Conservation (phyloP, 208 protist genomes). For the Novymonas esmeraldas region DNA sequence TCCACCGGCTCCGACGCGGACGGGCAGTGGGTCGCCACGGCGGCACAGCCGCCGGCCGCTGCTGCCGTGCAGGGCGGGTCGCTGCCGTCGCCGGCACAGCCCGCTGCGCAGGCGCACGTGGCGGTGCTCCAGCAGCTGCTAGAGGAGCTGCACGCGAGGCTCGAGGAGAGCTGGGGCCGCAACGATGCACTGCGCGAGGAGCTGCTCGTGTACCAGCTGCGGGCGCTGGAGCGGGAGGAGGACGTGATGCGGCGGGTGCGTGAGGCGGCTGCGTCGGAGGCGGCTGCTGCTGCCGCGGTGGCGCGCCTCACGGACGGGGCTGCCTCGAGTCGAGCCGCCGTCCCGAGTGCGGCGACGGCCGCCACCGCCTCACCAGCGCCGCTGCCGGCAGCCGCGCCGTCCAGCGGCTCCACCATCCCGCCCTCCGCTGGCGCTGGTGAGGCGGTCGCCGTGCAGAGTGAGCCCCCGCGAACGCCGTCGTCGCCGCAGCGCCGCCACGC, state of each 20-base stretch:
- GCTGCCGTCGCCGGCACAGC: too few relatives aligned
- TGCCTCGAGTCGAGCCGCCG: too few relatives aligned
- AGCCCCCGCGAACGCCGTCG: background rate
- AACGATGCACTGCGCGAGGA: constrained; percentile 37
- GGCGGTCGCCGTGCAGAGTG: background rate
- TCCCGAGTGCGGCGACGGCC: too few relatives aligned
- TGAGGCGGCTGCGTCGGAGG: constrained; percentile 2
- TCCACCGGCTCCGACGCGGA: background rate
- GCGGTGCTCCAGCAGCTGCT: constrained; percentile 23
- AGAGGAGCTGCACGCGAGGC: constrained; percentile 31
- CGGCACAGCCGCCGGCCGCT: background rate
- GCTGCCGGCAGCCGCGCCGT: too few relatives aligned
- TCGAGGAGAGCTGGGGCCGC: constrained; percentile 39
- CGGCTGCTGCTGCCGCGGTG: background rate
- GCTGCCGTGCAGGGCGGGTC: background rate
- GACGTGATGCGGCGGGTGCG: constrained; percentile 11
- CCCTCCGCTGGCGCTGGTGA: too few relatives aligned
- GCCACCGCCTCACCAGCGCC: too few relatives aligned
- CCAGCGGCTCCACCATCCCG: too few relatives aligned
- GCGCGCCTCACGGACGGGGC: too few relatives aligned
- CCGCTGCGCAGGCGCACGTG: constrained; percentile 16
- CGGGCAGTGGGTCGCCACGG: background rate
- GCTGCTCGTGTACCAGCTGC: constrained; percentile 32
- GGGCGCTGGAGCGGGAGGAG: constrained; percentile 30
- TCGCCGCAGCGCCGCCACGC: background rate